Evolutionary conservation across 1,284 basidiomycete species (phyloP), one percentile per base, ranked within the genome.

Genomic region (Leccinum glutinopallens): DNA sequence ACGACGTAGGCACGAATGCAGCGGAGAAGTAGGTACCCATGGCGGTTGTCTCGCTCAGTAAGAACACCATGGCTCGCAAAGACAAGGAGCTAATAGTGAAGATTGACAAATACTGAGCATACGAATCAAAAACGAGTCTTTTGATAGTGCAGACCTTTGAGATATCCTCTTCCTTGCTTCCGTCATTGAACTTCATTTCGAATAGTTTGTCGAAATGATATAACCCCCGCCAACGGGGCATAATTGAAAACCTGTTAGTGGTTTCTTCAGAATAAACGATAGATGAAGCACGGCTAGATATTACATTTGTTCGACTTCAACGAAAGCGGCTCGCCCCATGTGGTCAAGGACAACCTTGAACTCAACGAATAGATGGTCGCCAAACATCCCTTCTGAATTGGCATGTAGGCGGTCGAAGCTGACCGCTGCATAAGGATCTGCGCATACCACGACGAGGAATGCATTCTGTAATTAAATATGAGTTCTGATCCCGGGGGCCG

Each of bases 321-420:
- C 6, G 37, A 39, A 39, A 39, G 37, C 37, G 13, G 37, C 37
- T 39, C 37, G 13, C 37, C 37, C 37, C 37, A 39, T 17, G 1
- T 59, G 41, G 5, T 65, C 58, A 0, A 76, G 58, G 8, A 67
- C 25, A 9, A n/a, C 41, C 56, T 77, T 72, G 39, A 76, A 63
- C 37, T 71, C 66, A 1, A 49, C 58, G 62, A 72, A 74, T 0
- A 80, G 57, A 65, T 79, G 78, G 53, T 77, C 66, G 9, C 66
- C 67, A 55, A 72, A 79, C 0, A 79, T 66, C 4, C 80, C 80
- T 59, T 67, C 59, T 58, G 76, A 67, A 65, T 77, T 70, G 2
- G 73, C 70, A 69, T 82, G 81, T 1, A 82, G 68, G 1, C 72
- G 62, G 65, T 82, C 80, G 63, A 74, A 82, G 75, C 78, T 2